These are phyloP conservation scores for Pouteria campechiana DNA, from an alignment of 179 eudicot species.

Conservation along the genomic window DNA sequence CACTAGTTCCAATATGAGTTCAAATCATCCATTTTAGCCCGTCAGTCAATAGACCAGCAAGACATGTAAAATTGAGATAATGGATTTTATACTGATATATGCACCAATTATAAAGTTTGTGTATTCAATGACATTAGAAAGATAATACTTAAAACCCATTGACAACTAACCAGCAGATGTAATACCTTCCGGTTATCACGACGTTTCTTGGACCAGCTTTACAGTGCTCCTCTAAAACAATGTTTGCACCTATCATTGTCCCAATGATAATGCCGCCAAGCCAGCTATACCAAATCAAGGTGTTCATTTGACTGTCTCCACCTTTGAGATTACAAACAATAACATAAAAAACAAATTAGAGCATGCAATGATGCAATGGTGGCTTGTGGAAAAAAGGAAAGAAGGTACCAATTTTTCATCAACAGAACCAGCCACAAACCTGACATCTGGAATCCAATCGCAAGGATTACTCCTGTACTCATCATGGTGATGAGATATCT, in stretches of 20 bases:
- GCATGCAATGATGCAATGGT: no score
- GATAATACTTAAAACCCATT: no score
- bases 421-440: slow-evolving; percentile 23
- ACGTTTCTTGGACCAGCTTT: slow-evolving; percentile 97
- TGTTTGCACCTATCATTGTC: slow-evolving; percentile 92
- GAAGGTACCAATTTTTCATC: background rate
- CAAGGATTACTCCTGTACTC: slow-evolving; percentile 76
- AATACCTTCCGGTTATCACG: slow-evolving; percentile 97
- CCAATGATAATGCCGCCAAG: slow-evolving; percentile 95
- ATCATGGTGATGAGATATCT: slow-evolving; percentile 89
- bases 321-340: slow-evolving; percentile 24
- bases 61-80: no score
- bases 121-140: no score
- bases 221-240: slow-evolving; percentile 87
- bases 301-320: slow-evolving; percentile 78
- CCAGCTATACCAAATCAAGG: slow-evolving; percentile 97
- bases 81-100: no score
- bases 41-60: no score
- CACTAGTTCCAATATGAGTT: no score
- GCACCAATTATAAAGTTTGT: no score
- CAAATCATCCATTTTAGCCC: no score
- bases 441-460: slow-evolving; percentile 77
- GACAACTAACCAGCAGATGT: background rate
- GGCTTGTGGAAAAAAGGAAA: background rate
- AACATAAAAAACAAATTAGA: background rate